Conservation (phyloP, 148 eudicot genomes). For the Rhododendron griersonianum region DNA sequence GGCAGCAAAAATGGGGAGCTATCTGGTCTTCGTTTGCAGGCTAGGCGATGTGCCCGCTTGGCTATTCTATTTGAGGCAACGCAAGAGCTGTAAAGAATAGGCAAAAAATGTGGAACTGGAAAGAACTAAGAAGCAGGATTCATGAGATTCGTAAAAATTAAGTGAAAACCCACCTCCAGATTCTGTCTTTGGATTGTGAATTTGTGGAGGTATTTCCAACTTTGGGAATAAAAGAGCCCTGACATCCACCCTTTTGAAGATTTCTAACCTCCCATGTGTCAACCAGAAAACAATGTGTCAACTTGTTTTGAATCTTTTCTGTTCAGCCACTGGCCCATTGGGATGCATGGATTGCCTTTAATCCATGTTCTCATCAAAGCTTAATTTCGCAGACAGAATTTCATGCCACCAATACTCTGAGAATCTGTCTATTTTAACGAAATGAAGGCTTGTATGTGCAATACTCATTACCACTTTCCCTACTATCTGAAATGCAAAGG, state of each 20-base stretch:
- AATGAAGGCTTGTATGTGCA: conserved; percentile 17
- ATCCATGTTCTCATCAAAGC: neutral
- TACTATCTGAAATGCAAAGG: conserved; percentile 33
- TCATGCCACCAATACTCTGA: neutral
- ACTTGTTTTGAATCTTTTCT: neutral
- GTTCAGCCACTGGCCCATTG: neutral
- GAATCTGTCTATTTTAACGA: neutral
- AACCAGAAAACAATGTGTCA: neutral
- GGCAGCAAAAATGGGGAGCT: neutral
- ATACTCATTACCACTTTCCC: conserved; percentile 7
- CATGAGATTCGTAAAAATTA: neutral
- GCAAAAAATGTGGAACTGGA: neutral
- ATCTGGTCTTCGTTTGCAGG: neutral
- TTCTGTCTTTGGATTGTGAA: neutral
- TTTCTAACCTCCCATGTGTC: neutral
- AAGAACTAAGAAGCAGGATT: neutral
- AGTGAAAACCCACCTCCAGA: neutral
- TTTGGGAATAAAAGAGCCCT: neutral
- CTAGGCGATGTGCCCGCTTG: neutral
- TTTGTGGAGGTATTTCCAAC: neutral
- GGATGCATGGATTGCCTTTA: neutral
- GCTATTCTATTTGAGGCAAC: neutral
- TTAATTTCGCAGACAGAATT: neutral
- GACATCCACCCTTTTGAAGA: neutral
- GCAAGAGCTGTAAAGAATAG: neutral